Conservation (phyloP, 129 eudicot species). For the Arctium minus region DNA sequence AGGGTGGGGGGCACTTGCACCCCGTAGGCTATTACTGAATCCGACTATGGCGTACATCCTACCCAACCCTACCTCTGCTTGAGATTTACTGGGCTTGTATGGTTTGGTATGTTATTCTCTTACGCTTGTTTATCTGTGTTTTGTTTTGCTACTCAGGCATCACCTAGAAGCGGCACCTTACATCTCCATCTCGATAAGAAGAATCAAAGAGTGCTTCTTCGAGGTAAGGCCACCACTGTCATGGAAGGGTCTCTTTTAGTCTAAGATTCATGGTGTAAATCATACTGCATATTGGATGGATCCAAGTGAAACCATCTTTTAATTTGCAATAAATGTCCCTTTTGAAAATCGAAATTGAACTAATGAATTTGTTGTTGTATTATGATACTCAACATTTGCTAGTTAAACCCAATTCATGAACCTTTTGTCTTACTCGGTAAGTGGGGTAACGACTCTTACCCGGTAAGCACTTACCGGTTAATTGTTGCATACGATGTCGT, state of each 20-base stretch:
- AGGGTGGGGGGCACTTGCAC: too few species aligned
- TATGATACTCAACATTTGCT: not conserved
- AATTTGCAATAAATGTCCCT: not conserved
- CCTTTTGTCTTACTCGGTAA: not conserved
- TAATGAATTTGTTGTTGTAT: not conserved
- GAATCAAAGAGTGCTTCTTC: constrained; percentile 58
- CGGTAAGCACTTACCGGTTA: too few species aligned
- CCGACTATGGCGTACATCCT: too few species aligned
- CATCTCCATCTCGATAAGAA: constrained; percentile 62
- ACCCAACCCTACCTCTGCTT: too few species aligned
- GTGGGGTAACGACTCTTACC: too few species aligned
- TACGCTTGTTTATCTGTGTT: not conserved
- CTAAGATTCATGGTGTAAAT: constrained; percentile 1
- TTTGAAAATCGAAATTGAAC: not conserved
- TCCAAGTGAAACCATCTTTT: not conserved
- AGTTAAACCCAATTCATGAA: not conserved
- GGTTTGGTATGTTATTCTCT: not conserved
- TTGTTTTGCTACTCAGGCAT: constrained; percentile 49
- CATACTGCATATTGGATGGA: not conserved
- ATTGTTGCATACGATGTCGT: too few species aligned
- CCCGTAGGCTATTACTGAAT: too few species aligned
- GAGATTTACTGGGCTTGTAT: not conserved
- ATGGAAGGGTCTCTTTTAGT: constrained; percentile 81
- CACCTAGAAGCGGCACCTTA: constrained; percentile 70
- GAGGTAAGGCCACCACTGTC: constrained; percentile 60